Base-by-base conservation (phyloP, 805 yeast species). In the Metschnikowia lachancei region DNA sequence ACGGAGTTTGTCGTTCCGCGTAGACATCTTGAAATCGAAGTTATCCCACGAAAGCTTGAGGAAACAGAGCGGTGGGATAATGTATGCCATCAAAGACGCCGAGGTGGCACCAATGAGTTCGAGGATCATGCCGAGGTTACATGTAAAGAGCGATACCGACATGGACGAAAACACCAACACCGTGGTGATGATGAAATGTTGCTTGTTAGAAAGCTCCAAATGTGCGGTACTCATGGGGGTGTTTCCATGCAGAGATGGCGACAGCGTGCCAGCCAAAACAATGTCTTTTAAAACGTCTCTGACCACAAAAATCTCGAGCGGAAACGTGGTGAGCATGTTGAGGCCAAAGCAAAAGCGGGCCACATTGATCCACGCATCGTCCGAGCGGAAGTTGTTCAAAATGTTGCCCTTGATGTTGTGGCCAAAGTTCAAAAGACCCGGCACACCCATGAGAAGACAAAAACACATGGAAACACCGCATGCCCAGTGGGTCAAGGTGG, bases 71-170 rank as follows among this genome's bases (percentile, higher is more conserved):
- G 97, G 96, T 0, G 98, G 98, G 14, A 91, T 68, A 18, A 91
- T 88, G 61, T 87, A 91, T 0, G 98, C 97, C 85, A 92, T 83
- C 32, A 87, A 71, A 16, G 95, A 88, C 0, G 97, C 97, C 0
- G 96, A 85, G 0, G 96, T 85, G 0, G 97, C 91, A 1, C 98
- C 98, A 28, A 89, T 90, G 3, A 91, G 73, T 60, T 92, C 97
- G 34, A 91, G 72, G 24, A 92, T 83, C 11, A 94, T 86, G 1
- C 98, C 98, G 46, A 91, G 72, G 54, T 90, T 88, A 60, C 97
- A 91, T 0, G 97, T 88, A 47, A 82, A 66, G 28, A 92, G 68
- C 0, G 97, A 76, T 2, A 89, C 82, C 0, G 78, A 58, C 91
- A 90, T 85, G 0, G 96, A 85, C 0, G 78, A 49, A 24, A 83